Conservation (phyloP, 2,329 filamentous ascomycete genomes). For the Calonectria fujianensis region DNA sequence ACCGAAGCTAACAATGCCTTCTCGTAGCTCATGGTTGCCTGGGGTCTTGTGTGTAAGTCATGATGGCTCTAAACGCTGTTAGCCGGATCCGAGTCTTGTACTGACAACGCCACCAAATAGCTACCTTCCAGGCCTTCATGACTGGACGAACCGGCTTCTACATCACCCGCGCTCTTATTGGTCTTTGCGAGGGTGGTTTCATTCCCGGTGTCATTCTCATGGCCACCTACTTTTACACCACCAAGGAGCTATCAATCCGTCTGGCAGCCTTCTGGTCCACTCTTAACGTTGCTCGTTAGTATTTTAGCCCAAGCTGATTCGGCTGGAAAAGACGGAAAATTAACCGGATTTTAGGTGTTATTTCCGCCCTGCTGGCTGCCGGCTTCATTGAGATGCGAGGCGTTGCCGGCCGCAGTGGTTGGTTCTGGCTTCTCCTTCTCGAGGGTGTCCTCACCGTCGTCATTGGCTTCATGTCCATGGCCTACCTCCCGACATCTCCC, state of each 20-base stretch:
- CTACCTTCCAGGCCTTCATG: conserved; percentile 71
- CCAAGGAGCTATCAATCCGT: conserved; percentile 78
- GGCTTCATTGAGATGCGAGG: conserved; percentile 71
- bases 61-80: not conserved
- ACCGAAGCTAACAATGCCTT: conserved; percentile 6
- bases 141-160: conserved; percentile 68
- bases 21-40: conserved; percentile 67
- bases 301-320: not conserved
- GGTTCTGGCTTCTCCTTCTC: conserved; percentile 72
- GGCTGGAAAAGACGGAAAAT: not conserved
- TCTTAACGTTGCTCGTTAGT: conserved; percentile 62
- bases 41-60: conserved; percentile 64
- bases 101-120: conserved; percentile 59
- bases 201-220: conserved; percentile 78
- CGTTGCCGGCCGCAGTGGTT: conserved; percentile 67
- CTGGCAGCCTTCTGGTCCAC: conserved; percentile 81
- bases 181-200: conserved; percentile 73
- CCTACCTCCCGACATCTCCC: conserved; percentile 79
- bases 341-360: conserved; percentile 54
- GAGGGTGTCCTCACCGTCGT: conserved; percentile 68
- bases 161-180: conserved; percentile 71
- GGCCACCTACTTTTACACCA: conserved; percentile 83
- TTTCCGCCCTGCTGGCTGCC: conserved; percentile 69
- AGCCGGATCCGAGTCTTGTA: conserved; percentile 31
- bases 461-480: conserved; percentile 72